Base-by-base conservation (phyloP, 345 rosid genomes). In the Combretum micranthum region DNA sequence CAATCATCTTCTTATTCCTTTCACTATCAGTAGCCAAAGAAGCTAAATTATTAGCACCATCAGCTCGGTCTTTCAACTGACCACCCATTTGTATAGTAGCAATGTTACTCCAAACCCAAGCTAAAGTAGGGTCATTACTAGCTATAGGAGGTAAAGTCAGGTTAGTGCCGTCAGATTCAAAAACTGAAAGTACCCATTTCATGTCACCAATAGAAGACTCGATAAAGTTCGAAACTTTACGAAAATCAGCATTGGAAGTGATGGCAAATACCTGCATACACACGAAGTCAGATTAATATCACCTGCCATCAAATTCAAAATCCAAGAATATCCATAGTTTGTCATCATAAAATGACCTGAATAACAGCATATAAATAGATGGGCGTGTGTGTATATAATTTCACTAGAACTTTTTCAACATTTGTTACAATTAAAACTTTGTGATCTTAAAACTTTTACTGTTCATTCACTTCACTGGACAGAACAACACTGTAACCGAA, bases 51-150 rank as follows among this genome's bases (percentile, higher is more conserved):
- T 70, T 77, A 25, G 82, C 91, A 0, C 85, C 83, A 18, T 80
- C 85, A 22, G 61, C 64, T 2, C 81, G 73, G 39, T 76, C 77
- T 56, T 68, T 72, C 3, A 63, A 59, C 59, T 70, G 75, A 15
- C 81, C 6, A 32, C 39, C 87, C 83, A 73, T 75, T 58, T 77
- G 80, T 21, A 84, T 53, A 0, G 80, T 68, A 12, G 80, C 74
- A 15, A 84, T 74, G 17, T 25, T 65, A 54, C 77, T 65, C 91
- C 91, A 84, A 3, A 84, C 83, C 87, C 87, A 80, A 15, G 85
- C 85, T 18, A 84, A 76, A 42, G 80, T 82, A 0, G 91, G 91
- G 63, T 84, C 91, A 63, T 82, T 77, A 32, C 82, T 77, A 17
- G 85, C 85, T 50, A 84, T 80, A 0, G 88, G 91, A 7, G 88